Evolutionary conservation across 805 yeast genomes (phyloP).

Genomic region (Groenewaldozyma salmanticensis): DNA sequence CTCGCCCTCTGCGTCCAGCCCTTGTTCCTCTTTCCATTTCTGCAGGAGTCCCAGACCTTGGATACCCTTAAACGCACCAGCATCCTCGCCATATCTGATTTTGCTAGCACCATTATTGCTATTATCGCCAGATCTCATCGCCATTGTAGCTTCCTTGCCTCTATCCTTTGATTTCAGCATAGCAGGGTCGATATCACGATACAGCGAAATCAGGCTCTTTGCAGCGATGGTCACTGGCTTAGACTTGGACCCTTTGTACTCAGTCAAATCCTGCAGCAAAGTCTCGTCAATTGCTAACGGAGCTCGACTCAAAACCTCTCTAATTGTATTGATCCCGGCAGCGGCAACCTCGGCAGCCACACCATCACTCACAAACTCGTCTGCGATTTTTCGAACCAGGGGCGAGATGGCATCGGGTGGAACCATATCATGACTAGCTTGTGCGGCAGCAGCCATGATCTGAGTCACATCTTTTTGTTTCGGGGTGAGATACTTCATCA

Average conservation of each 20-base stretch:
- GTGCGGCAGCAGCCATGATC: conserved; percentile 96
- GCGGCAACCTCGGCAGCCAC: conserved; percentile 97
- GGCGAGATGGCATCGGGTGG: conserved; percentile 86
- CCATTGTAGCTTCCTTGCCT: conserved; percentile 87
- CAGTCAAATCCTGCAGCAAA: conserved; percentile 78
- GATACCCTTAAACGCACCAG: conserved; percentile 53
- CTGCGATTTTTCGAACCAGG: conserved; percentile 85
- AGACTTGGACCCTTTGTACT: conserved; percentile 85
- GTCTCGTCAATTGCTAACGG: conserved; percentile 89
- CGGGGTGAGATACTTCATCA: conserved; percentile 85
- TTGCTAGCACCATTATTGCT: conserved; percentile 20
- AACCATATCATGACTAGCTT: conserved; percentile 90
- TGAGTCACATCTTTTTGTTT: conserved; percentile 92
- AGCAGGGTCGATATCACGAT: conserved; percentile 93
- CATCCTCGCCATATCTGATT: conserved; percentile 59
- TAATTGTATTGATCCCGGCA: conserved; percentile 91
- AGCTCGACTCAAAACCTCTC: conserved; percentile 88
- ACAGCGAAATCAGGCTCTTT: conserved; percentile 70
- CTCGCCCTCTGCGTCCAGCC: conserved; percentile 46
- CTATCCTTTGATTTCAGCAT: conserved; percentile 86
- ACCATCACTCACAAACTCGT: conserved; percentile 97
- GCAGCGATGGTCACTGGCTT: conserved; percentile 95
- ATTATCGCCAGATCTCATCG: conserved; percentile 48
- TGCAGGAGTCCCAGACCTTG: conserved; percentile 88
- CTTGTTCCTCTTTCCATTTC: conserved; percentile 64